Evolutionary conservation across 164 flowering plant genomes (phyloP).

Genomic region (Stephania cephalantha): DNA sequence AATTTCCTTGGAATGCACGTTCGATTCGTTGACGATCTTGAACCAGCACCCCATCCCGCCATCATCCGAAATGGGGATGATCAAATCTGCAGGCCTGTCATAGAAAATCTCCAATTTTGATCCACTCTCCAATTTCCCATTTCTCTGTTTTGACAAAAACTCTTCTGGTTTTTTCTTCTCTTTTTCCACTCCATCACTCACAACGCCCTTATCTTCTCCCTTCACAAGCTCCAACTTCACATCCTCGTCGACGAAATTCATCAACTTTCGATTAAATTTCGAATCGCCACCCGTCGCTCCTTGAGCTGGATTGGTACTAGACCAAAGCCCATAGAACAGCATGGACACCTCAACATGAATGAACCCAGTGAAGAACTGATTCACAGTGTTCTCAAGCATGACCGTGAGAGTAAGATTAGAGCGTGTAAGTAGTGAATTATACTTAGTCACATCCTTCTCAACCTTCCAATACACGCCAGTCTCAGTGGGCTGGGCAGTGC

Average conservation of each 20-base stretch:
- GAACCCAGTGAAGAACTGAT: slow-evolving; percentile 56
- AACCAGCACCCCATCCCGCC: slow-evolving; percentile 62
- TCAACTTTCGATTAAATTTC: neutral
- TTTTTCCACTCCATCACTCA: too few relatives aligned
- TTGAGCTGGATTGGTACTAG: neutral
- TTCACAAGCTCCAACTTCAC: neutral
- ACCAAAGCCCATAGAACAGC: slow-evolving; percentile 25
- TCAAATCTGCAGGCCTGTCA: slow-evolving; percentile 56
- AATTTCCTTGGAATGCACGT: slow-evolving; percentile 30
- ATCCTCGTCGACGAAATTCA: neutral
- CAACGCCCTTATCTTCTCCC: neutral
- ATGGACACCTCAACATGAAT: slow-evolving; percentile 48
- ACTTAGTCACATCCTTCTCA: slow-evolving; percentile 69
- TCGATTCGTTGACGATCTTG: slow-evolving; percentile 34
- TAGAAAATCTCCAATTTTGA: neutral
- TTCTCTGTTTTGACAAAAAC: neutral
- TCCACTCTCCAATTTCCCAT: neutral
- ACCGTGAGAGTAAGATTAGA: slow-evolving; percentile 42
- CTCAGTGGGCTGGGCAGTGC: slow-evolving; percentile 74
- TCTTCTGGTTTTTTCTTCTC: neutral
- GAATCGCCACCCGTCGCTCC: neutral
- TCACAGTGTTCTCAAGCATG: slow-evolving; percentile 81
- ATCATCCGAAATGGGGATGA: slow-evolving; percentile 48
- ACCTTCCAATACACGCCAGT: slow-evolving; percentile 69
- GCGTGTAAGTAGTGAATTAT: slow-evolving; percentile 43